Evolutionary conservation across 2,329 filamentous ascomycete genomes (phyloP).

Genomic region (Septoria petroselini): DNA sequence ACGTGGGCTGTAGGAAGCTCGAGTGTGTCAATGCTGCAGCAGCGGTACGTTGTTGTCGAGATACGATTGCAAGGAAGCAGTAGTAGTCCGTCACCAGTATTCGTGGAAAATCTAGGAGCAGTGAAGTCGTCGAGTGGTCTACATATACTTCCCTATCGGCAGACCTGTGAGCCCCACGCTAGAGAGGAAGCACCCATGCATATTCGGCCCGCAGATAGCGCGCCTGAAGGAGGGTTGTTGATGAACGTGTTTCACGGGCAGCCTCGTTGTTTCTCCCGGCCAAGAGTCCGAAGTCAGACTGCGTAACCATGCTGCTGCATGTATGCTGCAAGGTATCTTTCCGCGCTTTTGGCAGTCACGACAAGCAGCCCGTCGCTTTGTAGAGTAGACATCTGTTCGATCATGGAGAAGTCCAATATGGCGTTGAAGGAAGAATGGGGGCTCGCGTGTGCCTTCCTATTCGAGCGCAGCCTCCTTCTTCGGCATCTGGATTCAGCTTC

Average conservation of each 20-base stretch:
- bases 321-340: not conserved
- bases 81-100: not conserved
- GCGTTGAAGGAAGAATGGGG: not conserved
- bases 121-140: constrained; percentile 11
- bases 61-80: constrained; percentile 2
- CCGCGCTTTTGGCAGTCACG: not conserved
- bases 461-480: not conserved
- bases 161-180: constrained; percentile 13
- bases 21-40: not conserved
- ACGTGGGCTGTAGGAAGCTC: not conserved
- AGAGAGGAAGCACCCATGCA: constrained; percentile 1
- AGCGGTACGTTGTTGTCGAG: constrained; percentile 5
- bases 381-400: too few relatives aligned
- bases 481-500: too few relatives aligned
- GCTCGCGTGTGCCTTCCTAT: constrained; percentile 7
- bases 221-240: constrained; percentile 10
- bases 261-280: not conserved
- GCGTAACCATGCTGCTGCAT: not conserved
- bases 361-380: not conserved
- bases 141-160: constrained; percentile 15
- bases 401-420: not conserved
- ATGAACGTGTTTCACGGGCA: not conserved
- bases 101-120: not conserved
- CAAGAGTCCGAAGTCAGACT: not conserved
- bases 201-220: constrained; percentile 16